phyloP scores from a whole-genome alignment of 2,329 filamentous ascomycete genomes.

The Ascocoryne sarcoides region DNA sequence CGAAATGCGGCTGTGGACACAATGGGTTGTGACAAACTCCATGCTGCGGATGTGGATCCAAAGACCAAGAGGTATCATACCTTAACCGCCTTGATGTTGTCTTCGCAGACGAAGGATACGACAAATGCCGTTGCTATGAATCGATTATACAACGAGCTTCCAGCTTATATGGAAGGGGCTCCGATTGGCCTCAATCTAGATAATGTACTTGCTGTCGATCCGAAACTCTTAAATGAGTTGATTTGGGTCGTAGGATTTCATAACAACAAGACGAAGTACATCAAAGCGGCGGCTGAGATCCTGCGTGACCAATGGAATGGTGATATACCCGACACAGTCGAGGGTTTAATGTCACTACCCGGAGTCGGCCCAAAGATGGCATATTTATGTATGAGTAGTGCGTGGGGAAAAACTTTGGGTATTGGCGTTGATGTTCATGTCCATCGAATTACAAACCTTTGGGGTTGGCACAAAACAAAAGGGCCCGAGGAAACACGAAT shows the following conservation, averaged over 20 bases:
- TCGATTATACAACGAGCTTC: constrained; percentile 53
- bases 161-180: constrained; percentile 26
- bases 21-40: constrained; percentile 85
- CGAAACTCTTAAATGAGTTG: constrained; percentile 50
- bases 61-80: constrained; percentile 59
- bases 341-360: constrained; percentile 54
- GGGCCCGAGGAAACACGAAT: constrained; percentile 59
- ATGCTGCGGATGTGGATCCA: constrained; percentile 39
- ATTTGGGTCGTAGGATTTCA: constrained; percentile 66
- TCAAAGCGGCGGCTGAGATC: constrained; percentile 55
- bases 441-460: constrained; percentile 66
- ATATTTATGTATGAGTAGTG: constrained; percentile 59
- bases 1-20: constrained; percentile 85
- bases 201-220: constrained; percentile 52
- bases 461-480: constrained; percentile 60
- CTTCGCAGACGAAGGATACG: constrained; percentile 66
- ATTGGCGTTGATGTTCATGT: constrained; percentile 62
- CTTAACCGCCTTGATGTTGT: constrained; percentile 61
- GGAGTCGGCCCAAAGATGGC: constrained; percentile 72
- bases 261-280: constrained; percentile 66
- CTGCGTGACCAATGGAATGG: constrained; percentile 48
- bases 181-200: constrained; percentile 47
- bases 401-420: constrained; percentile 54
- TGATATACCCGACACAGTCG: constrained; percentile 59
- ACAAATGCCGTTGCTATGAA: constrained; percentile 61